Conservation (phyloP, 2,329 filamentous ascomycete species). For the Monosporascus sp. region DNA sequence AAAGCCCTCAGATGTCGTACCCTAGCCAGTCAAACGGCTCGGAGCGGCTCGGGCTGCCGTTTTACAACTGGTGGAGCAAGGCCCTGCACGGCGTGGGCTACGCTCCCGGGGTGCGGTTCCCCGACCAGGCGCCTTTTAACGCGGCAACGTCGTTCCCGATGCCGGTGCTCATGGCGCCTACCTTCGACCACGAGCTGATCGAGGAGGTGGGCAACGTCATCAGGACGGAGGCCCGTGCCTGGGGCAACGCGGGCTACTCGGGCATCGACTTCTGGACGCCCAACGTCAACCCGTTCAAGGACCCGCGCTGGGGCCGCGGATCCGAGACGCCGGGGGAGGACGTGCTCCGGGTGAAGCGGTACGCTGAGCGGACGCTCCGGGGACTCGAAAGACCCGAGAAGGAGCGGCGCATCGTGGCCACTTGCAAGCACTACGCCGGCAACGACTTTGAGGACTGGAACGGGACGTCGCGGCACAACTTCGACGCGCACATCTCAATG, state of each 20-base stretch:
- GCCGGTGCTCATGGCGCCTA: slow-evolving; percentile 56
- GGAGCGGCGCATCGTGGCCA: slow-evolving; percentile 41
- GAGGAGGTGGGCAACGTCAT: slow-evolving; percentile 49
- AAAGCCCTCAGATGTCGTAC: no score
- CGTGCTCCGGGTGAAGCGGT: slow-evolving; percentile 42
- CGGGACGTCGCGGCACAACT: slow-evolving; percentile 41
- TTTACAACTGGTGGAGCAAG: slow-evolving; percentile 55
- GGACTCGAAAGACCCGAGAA: slow-evolving; percentile 31
- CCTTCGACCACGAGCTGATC: slow-evolving; percentile 60
- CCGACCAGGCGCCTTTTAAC: slow-evolving; percentile 43
- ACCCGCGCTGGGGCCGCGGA: slow-evolving; percentile 59
- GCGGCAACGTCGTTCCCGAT: slow-evolving; percentile 62
- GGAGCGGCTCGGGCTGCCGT: slow-evolving; percentile 44
- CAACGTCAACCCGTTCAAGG: slow-evolving; percentile 61
- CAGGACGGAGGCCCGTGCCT: slow-evolving; percentile 58
- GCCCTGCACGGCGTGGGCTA: slow-evolving; percentile 53
- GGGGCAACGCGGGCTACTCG: slow-evolving; percentile 53
- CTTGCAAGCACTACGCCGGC: slow-evolving; percentile 55
- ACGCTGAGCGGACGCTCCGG: slow-evolving; percentile 47
- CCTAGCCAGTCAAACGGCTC: no score
- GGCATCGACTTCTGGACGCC: slow-evolving; percentile 60
- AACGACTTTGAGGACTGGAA: slow-evolving; percentile 50
- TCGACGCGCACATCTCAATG: slow-evolving; percentile 49
- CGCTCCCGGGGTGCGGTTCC: slow-evolving; percentile 48
- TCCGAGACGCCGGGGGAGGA: slow-evolving; percentile 58